phyloP scores from a whole-genome alignment of 2,329 filamentous ascomycete genomes.

The Fusarium mundagurra region DNA sequence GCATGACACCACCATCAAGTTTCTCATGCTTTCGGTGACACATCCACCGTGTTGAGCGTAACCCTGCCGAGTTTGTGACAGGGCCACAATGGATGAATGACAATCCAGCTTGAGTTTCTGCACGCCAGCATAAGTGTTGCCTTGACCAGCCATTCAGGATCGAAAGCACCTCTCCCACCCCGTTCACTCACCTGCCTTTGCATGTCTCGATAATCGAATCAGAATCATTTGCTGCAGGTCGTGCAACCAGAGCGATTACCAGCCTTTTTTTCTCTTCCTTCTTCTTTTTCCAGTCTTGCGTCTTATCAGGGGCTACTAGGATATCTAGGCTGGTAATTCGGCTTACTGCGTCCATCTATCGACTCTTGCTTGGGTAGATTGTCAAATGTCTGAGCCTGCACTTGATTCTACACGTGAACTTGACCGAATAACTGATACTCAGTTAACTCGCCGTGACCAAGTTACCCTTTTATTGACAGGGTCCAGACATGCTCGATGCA shows the following conservation, averaged over 20 bases:
- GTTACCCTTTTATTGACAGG: not conserved
- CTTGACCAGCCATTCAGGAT: conserved; percentile 36
- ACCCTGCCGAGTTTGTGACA: conserved; percentile 21
- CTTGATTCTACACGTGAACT: not conserved
- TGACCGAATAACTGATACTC: not conserved
- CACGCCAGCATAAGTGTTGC: conserved; percentile 28
- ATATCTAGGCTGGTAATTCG: conserved; percentile 29
- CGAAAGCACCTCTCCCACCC: conserved; percentile 30
- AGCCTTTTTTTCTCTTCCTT: not conserved
- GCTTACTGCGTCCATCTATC: not conserved
- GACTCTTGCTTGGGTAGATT: not conserved
- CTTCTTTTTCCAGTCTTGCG: not conserved
- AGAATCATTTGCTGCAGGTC: conserved; percentile 34
- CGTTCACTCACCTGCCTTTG: conserved; percentile 28
- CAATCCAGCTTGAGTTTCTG: conserved; percentile 31
- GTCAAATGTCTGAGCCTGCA: not conserved
- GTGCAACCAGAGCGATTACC: conserved; percentile 27
- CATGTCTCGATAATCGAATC: conserved; percentile 36
- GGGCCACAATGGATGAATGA: conserved; percentile 31
- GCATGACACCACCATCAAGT: conserved; percentile 20
- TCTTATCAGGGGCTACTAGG: conserved; percentile 22
- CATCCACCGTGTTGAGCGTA: conserved; percentile 27
- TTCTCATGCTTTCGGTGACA: conserved; percentile 16
- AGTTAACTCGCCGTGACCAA: not conserved
- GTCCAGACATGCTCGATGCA: not conserved